These are phyloP conservation scores for Quercus cerris DNA, from an alignment of 306 rosid species.

Conservation along the genomic window DNA sequence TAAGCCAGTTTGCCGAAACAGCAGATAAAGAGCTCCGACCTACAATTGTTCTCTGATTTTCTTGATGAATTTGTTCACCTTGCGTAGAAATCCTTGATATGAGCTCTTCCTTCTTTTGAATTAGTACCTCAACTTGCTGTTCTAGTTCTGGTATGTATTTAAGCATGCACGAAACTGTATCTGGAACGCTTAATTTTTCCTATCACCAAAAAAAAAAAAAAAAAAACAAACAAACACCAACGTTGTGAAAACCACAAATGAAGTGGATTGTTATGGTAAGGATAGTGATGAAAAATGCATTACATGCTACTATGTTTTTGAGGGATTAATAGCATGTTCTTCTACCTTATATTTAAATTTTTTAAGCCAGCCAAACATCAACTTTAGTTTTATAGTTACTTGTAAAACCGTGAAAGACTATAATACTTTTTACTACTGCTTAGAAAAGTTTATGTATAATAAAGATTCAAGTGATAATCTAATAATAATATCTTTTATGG, in stretches of 20 bases:
- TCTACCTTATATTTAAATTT: not conserved
- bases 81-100: conserved; percentile 20
- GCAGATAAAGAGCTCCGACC: conserved; percentile 23
- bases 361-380: too few relatives aligned
- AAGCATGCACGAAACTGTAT: conserved; percentile 49
- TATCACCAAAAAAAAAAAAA: conserved; percentile 5
- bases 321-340: not conserved
- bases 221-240: not conserved
- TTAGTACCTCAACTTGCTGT: conserved; percentile 50
- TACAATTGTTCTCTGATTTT: not conserved
- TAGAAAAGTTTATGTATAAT: too few relatives aligned
- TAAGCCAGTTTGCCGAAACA: conserved; percentile 48
- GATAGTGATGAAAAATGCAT: not conserved
- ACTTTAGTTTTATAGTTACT: too few relatives aligned
- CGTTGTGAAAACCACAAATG: not conserved
- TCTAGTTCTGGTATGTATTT: conserved; percentile 68
- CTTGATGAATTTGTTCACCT: conserved; percentile 3
- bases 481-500: too few relatives aligned
- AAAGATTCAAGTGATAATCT: too few relatives aligned
- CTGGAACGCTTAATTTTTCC: conserved; percentile 71
- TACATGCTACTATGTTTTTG: too few relatives aligned
- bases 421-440: too few relatives aligned
- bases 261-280: not conserved
- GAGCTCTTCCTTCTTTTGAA: conserved; percentile 49
- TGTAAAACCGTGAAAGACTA: too few relatives aligned